Conservation (phyloP, 1,284 basidiomycete species). For the Sanghuangporus weigelae region DNA sequence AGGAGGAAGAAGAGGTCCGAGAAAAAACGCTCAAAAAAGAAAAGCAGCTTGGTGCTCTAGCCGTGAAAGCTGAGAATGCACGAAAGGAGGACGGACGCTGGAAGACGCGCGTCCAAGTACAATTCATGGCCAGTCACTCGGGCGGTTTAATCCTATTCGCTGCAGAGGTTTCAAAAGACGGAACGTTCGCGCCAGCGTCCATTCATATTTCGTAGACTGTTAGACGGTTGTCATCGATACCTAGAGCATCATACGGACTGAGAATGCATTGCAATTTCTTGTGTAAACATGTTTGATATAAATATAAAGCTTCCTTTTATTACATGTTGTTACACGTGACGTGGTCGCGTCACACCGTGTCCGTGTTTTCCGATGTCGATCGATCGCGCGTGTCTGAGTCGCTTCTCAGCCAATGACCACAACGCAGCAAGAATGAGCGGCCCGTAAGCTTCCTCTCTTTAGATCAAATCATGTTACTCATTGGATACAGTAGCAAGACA, state of each 20-base stretch:
- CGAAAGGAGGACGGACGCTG: slow-evolving; percentile 44
- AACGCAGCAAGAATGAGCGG: neutral
- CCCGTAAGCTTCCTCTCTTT: neutral
- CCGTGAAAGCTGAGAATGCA: slow-evolving; percentile 42
- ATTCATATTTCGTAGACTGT: slow-evolving; percentile 14
- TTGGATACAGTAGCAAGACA: neutral
- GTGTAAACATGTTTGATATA: neutral
- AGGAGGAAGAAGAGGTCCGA: slow-evolving; percentile 57
- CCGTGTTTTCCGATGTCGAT: neutral
- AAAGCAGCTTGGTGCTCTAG: slow-evolving; percentile 49
- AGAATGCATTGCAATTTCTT: neutral
- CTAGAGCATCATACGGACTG: neutral
- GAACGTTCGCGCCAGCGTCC: slow-evolving; percentile 27
- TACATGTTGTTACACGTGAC: neutral
- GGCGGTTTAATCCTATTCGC: slow-evolving; percentile 48
- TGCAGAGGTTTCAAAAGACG: slow-evolving; percentile 41
- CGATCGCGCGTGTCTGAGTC: neutral
- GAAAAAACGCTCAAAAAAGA: slow-evolving; percentile 65
- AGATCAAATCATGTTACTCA: neutral
- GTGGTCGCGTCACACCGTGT: neutral
- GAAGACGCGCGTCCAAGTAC: slow-evolving; percentile 57
- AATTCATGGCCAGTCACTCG: slow-evolving; percentile 50
- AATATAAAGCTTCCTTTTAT: neutral
- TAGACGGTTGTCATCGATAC: neutral
- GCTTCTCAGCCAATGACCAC: neutral